Base-by-base conservation (phyloP, 2,329 filamentous ascomycete genomes). In the Mycosphaerella arachidis region DNA sequence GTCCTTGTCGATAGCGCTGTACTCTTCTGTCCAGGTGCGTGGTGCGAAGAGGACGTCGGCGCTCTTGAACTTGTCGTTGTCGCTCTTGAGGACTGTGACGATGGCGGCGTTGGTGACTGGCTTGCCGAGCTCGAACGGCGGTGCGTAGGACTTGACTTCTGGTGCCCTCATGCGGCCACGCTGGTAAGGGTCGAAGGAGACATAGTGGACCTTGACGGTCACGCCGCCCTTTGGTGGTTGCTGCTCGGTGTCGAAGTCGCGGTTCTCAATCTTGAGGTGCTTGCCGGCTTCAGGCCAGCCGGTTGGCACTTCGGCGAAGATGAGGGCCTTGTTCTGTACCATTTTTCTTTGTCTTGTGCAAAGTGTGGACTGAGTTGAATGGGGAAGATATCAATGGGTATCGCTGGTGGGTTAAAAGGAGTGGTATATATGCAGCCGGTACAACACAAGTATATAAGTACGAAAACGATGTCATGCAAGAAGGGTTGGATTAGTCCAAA, bases 131-230 rank as follows among this genome's bases (percentile, higher is more conserved):
- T 80, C 72, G 70, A 86, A 91, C 2, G 87, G 75, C 1, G 86
- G 79, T 73, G 79, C 92, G 94, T 9, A 89, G 91, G 76, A 88
- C 76, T 88, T 85, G 71, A 77, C 69, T 37, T 79, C 73, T 27
- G 88, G 71, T 52, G 80, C 75, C 52, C 90, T 86, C 89, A 96
- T 92, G 67, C 85, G 84, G 62, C 88, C 89, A 59, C 92, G 88
- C 79, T 90, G 85, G 79, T 95, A 96, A 1, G 91, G 91, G 75
- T 96, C 91, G 77, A 88, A 88, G 45, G 89, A 92, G 65, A 86
- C 81, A 74, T 89, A 91, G 70, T 88, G 82, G 67, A 88, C 84
- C 77, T 91, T 84, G 65, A 88, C 77, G 33, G 84, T 84, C 53
- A 95, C 74, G 45, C 91, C 87, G 64, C 89, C 88, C 48, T 85